Percentiles rank a stretch among this genome's conserved stretches.
Evolutionary conservation across 495 filamentous ascomycete genomes (phyloP).

Genomic region (Aspergillus baeticus): DNA sequence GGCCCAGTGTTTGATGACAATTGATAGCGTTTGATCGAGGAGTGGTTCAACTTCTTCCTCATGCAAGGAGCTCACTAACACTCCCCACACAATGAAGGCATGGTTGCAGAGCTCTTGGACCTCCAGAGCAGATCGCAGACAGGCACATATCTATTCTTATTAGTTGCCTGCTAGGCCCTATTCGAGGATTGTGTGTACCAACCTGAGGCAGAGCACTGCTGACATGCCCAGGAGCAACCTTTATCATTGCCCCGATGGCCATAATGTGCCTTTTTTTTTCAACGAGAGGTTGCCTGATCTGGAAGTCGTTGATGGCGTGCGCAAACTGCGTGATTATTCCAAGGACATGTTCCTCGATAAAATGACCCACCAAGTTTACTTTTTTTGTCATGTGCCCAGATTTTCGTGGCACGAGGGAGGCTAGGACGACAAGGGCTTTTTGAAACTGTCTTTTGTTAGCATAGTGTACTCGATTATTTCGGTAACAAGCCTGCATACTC

Average conservation of each 20-base stretch:
- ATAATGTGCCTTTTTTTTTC: slow-evolving; percentile 75
- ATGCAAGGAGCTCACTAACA: slow-evolving; percentile 69
- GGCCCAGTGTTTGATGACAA: slow-evolving; percentile 78
- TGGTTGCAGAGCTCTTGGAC: slow-evolving; percentile 68
- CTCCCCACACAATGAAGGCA: slow-evolving; percentile 81
- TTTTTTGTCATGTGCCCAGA: slow-evolving; percentile 48
- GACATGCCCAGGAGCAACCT: slow-evolving; percentile 63
- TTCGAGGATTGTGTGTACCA: slow-evolving; percentile 9
- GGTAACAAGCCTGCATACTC: slow-evolving; percentile 37
- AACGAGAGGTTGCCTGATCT: slow-evolving; percentile 52
- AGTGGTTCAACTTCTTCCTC: slow-evolving; percentile 76
- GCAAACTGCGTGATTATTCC: slow-evolving; percentile 84
- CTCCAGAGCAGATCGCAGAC: slow-evolving; percentile 78
- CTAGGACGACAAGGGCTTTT: slow-evolving; percentile 66
- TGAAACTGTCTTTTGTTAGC: slow-evolving; percentile 48
- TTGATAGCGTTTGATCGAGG: slow-evolving; percentile 83
- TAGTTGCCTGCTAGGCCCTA: slow-evolving; percentile 5
- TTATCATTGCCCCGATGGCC: slow-evolving; percentile 87
- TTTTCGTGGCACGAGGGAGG: slow-evolving; percentile 60
- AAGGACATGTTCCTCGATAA: slow-evolving; percentile 80
- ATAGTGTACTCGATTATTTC: slow-evolving; percentile 16
- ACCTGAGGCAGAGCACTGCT: slow-evolving; percentile 85
- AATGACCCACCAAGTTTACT: slow-evolving; percentile 61
- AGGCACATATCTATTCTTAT: slow-evolving; percentile 70
- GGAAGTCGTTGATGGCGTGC: slow-evolving; percentile 73